Conservation (phyloP, 2,329 filamentous ascomycete species). For the Fusarium xyrophilum region DNA sequence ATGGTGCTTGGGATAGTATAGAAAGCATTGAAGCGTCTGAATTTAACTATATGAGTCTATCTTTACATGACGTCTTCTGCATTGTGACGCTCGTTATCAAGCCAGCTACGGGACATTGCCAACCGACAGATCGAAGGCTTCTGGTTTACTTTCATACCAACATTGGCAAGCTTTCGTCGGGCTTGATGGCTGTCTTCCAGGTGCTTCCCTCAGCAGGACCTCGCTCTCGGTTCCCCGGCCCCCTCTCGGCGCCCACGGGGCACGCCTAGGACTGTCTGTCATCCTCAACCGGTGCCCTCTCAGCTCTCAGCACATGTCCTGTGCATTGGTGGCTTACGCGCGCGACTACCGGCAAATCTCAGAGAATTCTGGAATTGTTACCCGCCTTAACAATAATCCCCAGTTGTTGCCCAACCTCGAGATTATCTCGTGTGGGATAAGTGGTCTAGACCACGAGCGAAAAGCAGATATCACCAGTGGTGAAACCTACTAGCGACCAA, state of each 20-base stretch:
- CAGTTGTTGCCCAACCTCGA: conserved; percentile 3
- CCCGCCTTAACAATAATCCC: conserved; percentile 26
- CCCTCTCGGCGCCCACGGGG: neutral
- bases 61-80: neutral
- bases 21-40: conserved; percentile 39
- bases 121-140: neutral
- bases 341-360: conserved; percentile 24
- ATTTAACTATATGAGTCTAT: conserved; percentile 15
- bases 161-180: neutral
- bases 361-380: conserved; percentile 13
- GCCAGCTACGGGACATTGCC: neutral
- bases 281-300: neutral
- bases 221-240: neutral
- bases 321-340: conserved; percentile 13
- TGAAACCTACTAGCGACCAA: conserved; percentile 26
- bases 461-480: conserved; percentile 17
- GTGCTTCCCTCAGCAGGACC: neutral
- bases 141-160: neutral
- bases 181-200: neutral
- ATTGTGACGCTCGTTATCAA: neutral
- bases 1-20: conserved; percentile 32
- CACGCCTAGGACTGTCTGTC: neutral
- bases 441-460: conserved; percentile 13
- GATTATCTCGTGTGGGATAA: neutral
- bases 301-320: neutral